Percentiles rank a stretch among this genome's conserved stretches.
phyloP scores from a whole-genome alignment of 2,329 filamentous ascomycete species.

The Venturia pyrina region DNA sequence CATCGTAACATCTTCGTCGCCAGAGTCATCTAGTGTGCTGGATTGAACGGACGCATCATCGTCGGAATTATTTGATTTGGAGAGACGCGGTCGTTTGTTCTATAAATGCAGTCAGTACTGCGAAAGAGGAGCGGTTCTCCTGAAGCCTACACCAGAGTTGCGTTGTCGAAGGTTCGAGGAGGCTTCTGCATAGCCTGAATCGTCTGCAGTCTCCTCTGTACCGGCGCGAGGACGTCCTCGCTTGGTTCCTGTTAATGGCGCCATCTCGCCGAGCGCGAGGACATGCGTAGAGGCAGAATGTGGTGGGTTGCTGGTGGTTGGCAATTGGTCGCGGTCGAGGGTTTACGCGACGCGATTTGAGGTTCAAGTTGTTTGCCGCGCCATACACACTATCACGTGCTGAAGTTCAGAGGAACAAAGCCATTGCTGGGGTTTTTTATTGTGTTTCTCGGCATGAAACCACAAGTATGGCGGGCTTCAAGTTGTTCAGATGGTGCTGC shows the following conservation, averaged over 20 bases:
- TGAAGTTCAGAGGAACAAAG: too few relatives aligned
- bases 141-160: background rate
- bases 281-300: background rate
- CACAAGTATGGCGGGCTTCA: too few relatives aligned
- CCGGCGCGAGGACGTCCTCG: background rate
- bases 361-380: background rate
- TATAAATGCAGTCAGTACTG: background rate
- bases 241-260: constrained; percentile 2
- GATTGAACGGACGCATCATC: background rate
- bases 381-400: background rate
- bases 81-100: background rate
- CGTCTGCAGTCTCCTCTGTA: background rate
- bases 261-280: background rate
- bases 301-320: background rate
- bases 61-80: background rate
- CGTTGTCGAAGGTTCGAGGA: constrained; percentile 4
- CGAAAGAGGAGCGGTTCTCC: background rate
- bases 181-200: background rate
- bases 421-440: too few relatives aligned
- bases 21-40: background rate
- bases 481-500: too few relatives aligned
- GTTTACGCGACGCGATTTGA: background rate
- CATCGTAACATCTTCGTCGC: background rate
- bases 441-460: too few relatives aligned
- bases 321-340: background rate